Evolutionary conservation across 2,329 filamentous ascomycete genomes (phyloP).

Genomic region (Blastomyces percursus): DNA sequence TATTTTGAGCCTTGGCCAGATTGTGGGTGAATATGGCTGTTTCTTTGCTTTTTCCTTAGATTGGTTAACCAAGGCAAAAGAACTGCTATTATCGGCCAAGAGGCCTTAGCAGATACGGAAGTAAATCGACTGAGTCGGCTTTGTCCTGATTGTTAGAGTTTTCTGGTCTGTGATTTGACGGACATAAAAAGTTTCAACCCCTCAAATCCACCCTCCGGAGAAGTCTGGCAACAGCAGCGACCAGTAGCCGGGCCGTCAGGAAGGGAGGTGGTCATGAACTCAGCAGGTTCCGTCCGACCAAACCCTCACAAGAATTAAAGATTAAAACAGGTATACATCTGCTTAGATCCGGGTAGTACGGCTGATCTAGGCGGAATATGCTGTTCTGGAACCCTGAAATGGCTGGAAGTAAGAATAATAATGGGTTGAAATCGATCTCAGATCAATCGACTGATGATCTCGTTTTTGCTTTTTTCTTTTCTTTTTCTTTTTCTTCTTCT

Average conservation of each 20-base stretch:
- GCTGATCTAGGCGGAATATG: not conserved
- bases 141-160: not conserved
- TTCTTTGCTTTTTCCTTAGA: slow-evolving; percentile 1
- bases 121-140: not conserved
- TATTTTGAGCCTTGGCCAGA: not conserved
- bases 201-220: not conserved
- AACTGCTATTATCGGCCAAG: slow-evolving; percentile 1
- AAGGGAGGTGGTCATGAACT: not conserved
- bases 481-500: not conserved
- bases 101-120: not conserved
- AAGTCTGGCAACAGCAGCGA: not conserved
- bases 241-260: not conserved
- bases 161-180: slow-evolving; percentile 1
- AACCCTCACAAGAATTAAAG: not conserved
- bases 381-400: slow-evolving; percentile 4
- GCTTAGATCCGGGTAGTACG: not conserved
- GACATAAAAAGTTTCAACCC: not conserved
- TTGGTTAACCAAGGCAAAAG: slow-evolving; percentile 1
- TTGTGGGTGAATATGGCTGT: slow-evolving; percentile 4
- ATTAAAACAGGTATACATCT: not conserved
- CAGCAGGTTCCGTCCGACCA: not conserved
- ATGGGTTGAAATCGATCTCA: not conserved
- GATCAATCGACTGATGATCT: slow-evolving; percentile 6
- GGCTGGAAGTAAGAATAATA: not conserved
- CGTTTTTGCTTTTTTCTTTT: no score